These are phyloP conservation scores for Echinochloa phyllopogon DNA, from an alignment of 176 grass and related monocot genomes.

Conservation along the genomic window DNA sequence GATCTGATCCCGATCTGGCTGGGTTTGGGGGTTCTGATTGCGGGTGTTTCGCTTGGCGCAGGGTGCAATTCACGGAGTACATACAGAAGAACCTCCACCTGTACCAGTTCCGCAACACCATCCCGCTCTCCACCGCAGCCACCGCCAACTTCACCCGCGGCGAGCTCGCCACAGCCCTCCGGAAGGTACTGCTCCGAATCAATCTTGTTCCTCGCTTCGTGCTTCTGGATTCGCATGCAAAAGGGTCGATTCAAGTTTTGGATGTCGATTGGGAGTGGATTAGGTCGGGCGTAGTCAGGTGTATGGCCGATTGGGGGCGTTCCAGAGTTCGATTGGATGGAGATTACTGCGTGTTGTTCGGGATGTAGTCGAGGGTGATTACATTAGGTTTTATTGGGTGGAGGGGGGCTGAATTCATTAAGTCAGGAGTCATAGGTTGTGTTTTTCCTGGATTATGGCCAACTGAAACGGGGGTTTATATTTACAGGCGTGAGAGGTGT, in stretches of 20 bases:
- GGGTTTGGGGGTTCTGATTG: background rate
- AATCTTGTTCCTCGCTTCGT: background rate
- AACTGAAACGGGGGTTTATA: background rate
- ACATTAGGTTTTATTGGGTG: background rate
- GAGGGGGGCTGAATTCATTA: background rate
- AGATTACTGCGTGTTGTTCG: background rate
- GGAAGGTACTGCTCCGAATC: slow-evolving; percentile 59
- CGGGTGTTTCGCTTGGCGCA: slow-evolving; percentile 24
- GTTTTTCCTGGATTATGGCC: background rate
- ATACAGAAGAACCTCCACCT: slow-evolving; percentile 99
- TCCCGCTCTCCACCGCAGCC: slow-evolving; percentile 84
- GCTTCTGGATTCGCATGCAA: background rate
- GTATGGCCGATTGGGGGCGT: background rate
- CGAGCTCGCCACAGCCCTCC: slow-evolving; percentile 91
- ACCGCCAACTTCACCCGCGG: slow-evolving; percentile 94
- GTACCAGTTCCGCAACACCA: slow-evolving; percentile 95
- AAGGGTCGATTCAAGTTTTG: background rate
- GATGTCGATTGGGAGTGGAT: background rate
- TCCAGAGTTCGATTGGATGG: background rate
- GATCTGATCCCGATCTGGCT: slow-evolving; percentile 43
- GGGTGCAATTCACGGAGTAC: slow-evolving; percentile 98
- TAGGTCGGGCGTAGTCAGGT: background rate
- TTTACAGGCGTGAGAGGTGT: background rate
- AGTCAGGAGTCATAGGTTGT: background rate
- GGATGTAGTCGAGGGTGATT: background rate